These are phyloP conservation scores for Penicillium nucicola DNA, from an alignment of 495 filamentous ascomycete genomes.

Conservation along the genomic window DNA sequence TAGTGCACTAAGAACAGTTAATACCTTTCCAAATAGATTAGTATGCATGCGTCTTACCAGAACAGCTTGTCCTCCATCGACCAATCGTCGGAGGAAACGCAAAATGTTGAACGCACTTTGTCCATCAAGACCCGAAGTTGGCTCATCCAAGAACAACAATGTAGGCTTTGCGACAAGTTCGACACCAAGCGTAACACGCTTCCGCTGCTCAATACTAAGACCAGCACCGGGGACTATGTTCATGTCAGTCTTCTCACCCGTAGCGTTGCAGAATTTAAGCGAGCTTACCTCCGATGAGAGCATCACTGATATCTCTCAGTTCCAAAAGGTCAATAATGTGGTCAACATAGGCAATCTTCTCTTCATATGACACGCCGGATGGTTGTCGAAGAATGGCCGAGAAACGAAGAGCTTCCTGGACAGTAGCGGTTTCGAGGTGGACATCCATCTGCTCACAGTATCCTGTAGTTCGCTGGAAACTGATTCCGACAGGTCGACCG, in stretches of 20 bases:
- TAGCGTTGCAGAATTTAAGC: neutral
- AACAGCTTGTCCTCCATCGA: conserved; percentile 80
- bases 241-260: conserved; percentile 5
- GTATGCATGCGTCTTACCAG: conserved; percentile 32
- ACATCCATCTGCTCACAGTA: conserved; percentile 84
- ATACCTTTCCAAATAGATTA: neutral
- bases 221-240: conserved; percentile 58
- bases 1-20: conserved; percentile 58
- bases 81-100: conserved; percentile 79
- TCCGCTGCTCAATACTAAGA: conserved; percentile 81
- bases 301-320: conserved; percentile 41
- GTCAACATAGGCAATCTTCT: conserved; percentile 50
- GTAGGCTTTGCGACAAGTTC: conserved; percentile 65
- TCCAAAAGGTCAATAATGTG: conserved; percentile 50
- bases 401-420: conserved; percentile 47
- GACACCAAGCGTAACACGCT: conserved; percentile 85
- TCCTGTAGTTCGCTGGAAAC: conserved; percentile 62
- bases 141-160: conserved; percentile 64
- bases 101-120: conserved; percentile 62
- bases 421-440: conserved; percentile 56
- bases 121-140: conserved; percentile 62
- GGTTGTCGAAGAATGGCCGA: conserved; percentile 48
- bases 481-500: conserved; percentile 41
- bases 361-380: conserved; percentile 28
- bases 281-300: conserved; percentile 61